phyloP scores from a whole-genome alignment of 768 basidiomycete genomes.

The Lentinula detonsa region DNA sequence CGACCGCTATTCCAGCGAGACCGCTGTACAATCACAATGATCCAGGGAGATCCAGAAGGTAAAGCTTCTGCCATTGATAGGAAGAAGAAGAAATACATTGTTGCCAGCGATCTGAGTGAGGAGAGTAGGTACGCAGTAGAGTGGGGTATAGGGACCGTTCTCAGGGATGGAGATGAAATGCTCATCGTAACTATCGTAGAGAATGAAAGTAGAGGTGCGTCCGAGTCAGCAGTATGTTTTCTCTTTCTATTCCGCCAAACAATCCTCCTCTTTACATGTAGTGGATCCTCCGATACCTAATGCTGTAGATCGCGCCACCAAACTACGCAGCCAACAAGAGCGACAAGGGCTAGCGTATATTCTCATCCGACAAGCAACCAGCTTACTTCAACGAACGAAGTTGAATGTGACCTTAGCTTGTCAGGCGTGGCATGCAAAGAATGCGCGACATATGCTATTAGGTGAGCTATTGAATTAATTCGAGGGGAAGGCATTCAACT shows the following conservation, averaged over 20 bases:
- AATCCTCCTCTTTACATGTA: slow-evolving; percentile 18
- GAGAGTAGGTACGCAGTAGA: slow-evolving; percentile 94
- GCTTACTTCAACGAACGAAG: slow-evolving; percentile 84
- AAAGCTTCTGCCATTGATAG: slow-evolving; percentile 37
- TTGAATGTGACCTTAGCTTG: slow-evolving; percentile 84
- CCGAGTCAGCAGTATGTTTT: not conserved
- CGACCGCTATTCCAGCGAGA: slow-evolving; percentile 87
- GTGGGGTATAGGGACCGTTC: slow-evolving; percentile 96
- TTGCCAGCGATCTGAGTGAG: slow-evolving; percentile 92
- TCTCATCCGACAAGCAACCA: slow-evolving; percentile 83
- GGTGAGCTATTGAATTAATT: not conserved
- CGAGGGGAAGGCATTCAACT: not conserved
- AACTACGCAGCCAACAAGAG: slow-evolving; percentile 89
- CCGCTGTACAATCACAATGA: slow-evolving; percentile 84
- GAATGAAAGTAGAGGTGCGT: slow-evolving; percentile 81
- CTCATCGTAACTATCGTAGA: slow-evolving; percentile 89
- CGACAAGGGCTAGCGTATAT: slow-evolving; percentile 87
- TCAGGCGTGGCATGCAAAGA: slow-evolving; percentile 98
- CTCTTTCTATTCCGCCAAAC: not conserved
- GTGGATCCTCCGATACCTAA: slow-evolving; percentile 70
- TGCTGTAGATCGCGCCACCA: slow-evolving; percentile 66
- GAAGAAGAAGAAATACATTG: slow-evolving; percentile 69
- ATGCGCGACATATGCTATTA: slow-evolving; percentile 82
- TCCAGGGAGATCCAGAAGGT: slow-evolving; percentile 73
- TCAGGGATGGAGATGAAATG: slow-evolving; percentile 93